Evolutionary conservation across 2,329 filamentous ascomycete genomes (phyloP).

Genomic region (Aspergillus latus): DNA sequence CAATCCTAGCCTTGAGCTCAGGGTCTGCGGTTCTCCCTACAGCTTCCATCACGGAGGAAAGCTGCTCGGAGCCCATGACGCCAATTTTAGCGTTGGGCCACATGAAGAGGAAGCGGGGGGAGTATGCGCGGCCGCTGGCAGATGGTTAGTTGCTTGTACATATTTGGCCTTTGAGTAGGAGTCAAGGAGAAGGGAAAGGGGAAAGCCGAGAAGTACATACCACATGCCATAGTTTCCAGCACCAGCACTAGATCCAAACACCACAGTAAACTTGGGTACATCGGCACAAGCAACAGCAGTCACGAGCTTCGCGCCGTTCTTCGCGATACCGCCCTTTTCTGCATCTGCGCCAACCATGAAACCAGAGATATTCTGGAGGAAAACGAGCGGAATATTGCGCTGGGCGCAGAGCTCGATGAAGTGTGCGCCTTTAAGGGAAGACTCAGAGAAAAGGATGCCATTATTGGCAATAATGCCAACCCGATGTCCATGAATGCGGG

Average conservation of each 20-base stretch:
- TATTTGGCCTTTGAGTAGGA: neutral
- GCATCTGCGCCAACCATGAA: conserved; percentile 97
- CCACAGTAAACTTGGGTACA: conserved; percentile 95
- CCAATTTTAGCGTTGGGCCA: conserved; percentile 97
- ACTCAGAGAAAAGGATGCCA: conserved; percentile 88
- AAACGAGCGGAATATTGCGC: conserved; percentile 83
- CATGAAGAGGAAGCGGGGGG: conserved; percentile 89
- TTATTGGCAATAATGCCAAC: conserved; percentile 96
- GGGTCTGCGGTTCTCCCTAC: conserved; percentile 83
- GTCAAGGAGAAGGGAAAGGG: neutral
- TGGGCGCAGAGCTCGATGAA: conserved; percentile 95
- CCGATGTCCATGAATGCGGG: conserved; percentile 80
- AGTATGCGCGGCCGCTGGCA: conserved; percentile 79
- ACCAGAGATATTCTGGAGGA: conserved; percentile 93
- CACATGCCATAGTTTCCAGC: conserved; percentile 99
- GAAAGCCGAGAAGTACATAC: conserved; percentile 42
- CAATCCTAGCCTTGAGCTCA: conserved; percentile 78
- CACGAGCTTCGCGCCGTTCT: conserved; percentile 95
- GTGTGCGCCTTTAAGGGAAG: conserved; percentile 89
- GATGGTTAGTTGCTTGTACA: neutral
- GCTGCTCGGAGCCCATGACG: conserved; percentile 93
- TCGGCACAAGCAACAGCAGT: conserved; percentile 91
- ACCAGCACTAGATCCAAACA: conserved; percentile 89
- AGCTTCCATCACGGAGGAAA: conserved; percentile 90
- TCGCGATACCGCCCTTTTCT: conserved; percentile 92